Base-by-base conservation (phyloP, 2,329 filamentous ascomycete genomes). In the Fusarium multiceps region DNA sequence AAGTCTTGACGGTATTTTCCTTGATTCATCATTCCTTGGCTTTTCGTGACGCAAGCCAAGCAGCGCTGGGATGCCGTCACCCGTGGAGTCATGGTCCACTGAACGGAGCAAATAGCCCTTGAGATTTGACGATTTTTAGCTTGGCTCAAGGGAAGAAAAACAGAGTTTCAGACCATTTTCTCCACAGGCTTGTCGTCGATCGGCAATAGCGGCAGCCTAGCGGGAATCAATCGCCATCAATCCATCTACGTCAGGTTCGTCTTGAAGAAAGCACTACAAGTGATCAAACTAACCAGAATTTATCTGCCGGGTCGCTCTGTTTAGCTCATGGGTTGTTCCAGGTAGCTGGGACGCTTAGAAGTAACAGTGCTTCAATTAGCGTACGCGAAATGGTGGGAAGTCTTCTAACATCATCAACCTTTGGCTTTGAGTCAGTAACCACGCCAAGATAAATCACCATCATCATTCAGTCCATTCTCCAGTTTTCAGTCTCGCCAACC, bases 31-130 rank as follows among this genome's bases (percentile, higher is more conserved):
- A 13, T 41, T 27, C 20, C 42, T 59, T 56, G 51, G 42, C 25
- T 40, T 37, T n/a, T n/a, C 14, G 57, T 59, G 57, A 59, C 57
- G 57, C 51, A 46, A 59, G 57, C 57, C 57, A 59, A 59, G 57
- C 34, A 14, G 34, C 13, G 10, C 47, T 43, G 25, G 18, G 12
- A 25, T 59, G 57, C 51, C 57, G 57, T 59, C 18, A 56, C 21
- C 23, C 32, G 51, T 40, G 25, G 42, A 37, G 32, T 42, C 42
- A 47, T 32, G 57, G 57, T 30, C 57, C 57, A 59, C 57, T 11
- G n/a, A 12, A 30, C n/a, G 21, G 23, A 28, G n/a, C 10, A 40
- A 14, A 49, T 18, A 18, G 21, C 18, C 11, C 10, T 55, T 7
- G 10, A 48, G 16, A n/a, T 41, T 51, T 11, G 25, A n/a, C 4